Evolutionary conservation across 257 asterid genomes (phyloP).

Genomic region (Scutellaria minor): DNA sequence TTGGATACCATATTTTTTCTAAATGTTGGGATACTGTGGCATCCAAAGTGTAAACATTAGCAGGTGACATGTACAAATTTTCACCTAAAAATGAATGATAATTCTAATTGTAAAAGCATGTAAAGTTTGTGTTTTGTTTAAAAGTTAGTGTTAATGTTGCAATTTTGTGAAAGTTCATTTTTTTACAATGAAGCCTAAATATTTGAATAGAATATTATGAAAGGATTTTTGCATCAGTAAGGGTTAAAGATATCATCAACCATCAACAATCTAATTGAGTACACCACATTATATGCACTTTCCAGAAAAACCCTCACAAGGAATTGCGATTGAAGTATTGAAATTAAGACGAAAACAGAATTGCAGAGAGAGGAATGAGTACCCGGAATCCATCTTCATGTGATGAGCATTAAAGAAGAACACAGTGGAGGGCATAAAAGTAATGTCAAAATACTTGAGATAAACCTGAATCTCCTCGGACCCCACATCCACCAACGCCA

Average conservation of each 20-base stretch:
- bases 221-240: neutral
- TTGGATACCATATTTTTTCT: too few species aligned
- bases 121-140: too few species aligned
- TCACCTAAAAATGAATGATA: too few species aligned
- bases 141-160: too few species aligned
- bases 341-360: constrained; percentile 5
- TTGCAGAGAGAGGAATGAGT: neutral
- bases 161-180: too few species aligned
- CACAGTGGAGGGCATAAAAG: constrained; percentile 74
- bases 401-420: constrained; percentile 98
- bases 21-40: too few species aligned
- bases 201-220: neutral
- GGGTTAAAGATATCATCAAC: neutral
- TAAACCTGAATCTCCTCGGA: constrained; percentile 83
- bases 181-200: too few species aligned
- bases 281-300: neutral
- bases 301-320: neutral
- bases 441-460: constrained; percentile 80
- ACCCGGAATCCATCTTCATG: constrained; percentile 98
- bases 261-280: neutral
- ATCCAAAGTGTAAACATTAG: too few species aligned
- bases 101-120: too few species aligned
- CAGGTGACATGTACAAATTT: too few species aligned
- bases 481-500: constrained; percentile 82
- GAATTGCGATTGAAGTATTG: neutral